phyloP scores from a whole-genome alignment of 768 basidiomycete genomes.

The Postia placenta region DNA sequence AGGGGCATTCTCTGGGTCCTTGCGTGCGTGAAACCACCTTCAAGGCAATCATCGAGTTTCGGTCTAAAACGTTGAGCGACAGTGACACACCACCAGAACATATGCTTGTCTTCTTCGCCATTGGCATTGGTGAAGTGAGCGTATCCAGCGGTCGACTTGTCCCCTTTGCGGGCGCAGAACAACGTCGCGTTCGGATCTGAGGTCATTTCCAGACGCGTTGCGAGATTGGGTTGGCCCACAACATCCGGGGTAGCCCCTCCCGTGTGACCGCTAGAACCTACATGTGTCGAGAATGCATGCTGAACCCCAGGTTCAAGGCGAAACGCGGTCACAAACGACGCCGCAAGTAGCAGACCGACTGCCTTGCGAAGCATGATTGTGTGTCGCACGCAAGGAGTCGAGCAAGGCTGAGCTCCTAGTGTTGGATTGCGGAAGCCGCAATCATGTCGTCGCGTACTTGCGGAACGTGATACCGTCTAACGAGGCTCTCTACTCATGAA shows the following conservation, averaged over 20 bases:
- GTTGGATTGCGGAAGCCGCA: no score
- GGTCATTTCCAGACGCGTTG: neutral
- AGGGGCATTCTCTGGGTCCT: neutral
- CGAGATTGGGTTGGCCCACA: neutral
- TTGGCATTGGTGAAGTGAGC: neutral
- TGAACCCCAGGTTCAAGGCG: neutral
- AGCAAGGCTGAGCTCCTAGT: no score
- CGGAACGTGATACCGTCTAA: no score
- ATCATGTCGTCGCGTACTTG: no score
- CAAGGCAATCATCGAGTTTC: no score
- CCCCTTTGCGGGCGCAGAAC: neutral
- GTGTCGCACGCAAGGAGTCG: no score
- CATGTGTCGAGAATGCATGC: neutral
- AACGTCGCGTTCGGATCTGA: neutral
- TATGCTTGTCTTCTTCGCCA: constrained; percentile 1
- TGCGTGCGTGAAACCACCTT: constrained; percentile 1
- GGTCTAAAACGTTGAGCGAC: neutral
- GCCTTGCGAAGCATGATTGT: no score
- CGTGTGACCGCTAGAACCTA: neutral
- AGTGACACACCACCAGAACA: neutral
- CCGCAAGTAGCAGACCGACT: no score
- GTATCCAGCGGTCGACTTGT: neutral
- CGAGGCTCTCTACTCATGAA: no score
- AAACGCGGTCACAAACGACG: no score
- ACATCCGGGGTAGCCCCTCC: neutral